Conservation (phyloP, 768 basidiomycete species). For the Daedaleopsis nitida region DNA sequence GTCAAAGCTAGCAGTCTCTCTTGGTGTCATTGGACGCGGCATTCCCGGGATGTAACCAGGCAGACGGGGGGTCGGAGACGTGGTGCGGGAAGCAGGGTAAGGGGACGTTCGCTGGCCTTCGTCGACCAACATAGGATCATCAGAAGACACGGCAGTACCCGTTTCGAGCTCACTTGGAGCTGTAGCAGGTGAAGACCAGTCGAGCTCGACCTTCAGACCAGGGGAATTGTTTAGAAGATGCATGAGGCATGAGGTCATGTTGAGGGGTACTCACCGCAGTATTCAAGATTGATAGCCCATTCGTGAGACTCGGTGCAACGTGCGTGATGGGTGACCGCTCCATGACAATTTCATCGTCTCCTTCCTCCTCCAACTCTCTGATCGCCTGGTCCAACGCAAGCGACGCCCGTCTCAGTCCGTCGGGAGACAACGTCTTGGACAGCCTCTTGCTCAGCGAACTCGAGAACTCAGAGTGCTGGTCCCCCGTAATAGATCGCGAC, state of each 20-base stretch:
- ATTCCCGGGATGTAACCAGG: conserved; percentile 91
- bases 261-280: conserved; percentile 21
- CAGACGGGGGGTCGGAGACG: conserved; percentile 54
- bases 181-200: conserved; percentile 18
- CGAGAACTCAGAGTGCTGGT: conserved; percentile 22
- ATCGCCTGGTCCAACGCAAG: conserved; percentile 76
- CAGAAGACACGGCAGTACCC: conserved; percentile 72
- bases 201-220: conserved; percentile 21
- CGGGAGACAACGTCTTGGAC: conserved; percentile 53
- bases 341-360: conserved; percentile 65
- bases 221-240: not conserved
- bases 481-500: conserved; percentile 40
- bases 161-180: conserved; percentile 48
- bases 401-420: conserved; percentile 64
- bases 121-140: conserved; percentile 52
- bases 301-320: conserved; percentile 18
- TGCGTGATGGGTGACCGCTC: conserved; percentile 53
- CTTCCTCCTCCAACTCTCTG: conserved; percentile 73
- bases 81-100: conserved; percentile 48
- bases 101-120: conserved; percentile 61
- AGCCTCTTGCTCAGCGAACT: conserved; percentile 36
- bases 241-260: conserved; percentile 18
- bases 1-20: conserved; percentile 57
- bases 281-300: conserved; percentile 7
- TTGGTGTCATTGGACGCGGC: conserved; percentile 91